A percentile compares a stretch with the other conserved stretches of the same genome.
Evolutionary conservation across 139 green algal genomes (phyloP).

Genomic region (Asterochloris erici): DNA sequence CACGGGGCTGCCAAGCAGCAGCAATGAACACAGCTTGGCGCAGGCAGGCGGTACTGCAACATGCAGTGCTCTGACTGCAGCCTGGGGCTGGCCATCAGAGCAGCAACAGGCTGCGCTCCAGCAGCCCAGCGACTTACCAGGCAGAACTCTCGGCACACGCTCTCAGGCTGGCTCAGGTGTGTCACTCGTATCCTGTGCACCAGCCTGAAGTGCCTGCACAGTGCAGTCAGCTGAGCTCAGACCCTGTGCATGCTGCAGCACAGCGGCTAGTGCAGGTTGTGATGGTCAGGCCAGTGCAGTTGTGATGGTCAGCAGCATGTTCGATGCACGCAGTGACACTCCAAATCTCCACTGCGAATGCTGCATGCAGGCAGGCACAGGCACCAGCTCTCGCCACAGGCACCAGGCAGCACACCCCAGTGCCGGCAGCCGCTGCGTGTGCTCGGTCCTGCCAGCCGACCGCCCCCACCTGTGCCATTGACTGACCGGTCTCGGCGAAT

Average conservation of each 20-base stretch:
- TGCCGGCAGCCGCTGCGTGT: no score
- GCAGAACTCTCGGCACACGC: background rate
- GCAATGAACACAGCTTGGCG: background rate
- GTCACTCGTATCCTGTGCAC: conserved; percentile 7
- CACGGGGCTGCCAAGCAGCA: background rate
- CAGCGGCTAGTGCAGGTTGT: background rate
- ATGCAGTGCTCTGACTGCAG: no score
- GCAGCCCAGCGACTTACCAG: background rate
- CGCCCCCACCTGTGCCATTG: no score
- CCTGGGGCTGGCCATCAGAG: background rate
- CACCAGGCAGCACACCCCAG: no score
- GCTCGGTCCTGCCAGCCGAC: no score
- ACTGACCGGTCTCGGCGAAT: no score
- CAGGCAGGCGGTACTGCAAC: background rate
- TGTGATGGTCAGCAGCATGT: no score
- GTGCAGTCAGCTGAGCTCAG: background rate
- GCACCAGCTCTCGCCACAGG: no score
- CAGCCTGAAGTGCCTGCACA: conserved; percentile 21
- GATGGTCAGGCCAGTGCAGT: no score
- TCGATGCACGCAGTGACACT: no score
- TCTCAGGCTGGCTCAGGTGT: background rate
- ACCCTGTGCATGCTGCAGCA: background rate
- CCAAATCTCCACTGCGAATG: no score
- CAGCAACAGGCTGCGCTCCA: background rate
- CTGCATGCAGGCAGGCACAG: no score